Conservation (phyloP, 768 basidiomycete genomes). For the Cystobasidium onofrii region DNA sequence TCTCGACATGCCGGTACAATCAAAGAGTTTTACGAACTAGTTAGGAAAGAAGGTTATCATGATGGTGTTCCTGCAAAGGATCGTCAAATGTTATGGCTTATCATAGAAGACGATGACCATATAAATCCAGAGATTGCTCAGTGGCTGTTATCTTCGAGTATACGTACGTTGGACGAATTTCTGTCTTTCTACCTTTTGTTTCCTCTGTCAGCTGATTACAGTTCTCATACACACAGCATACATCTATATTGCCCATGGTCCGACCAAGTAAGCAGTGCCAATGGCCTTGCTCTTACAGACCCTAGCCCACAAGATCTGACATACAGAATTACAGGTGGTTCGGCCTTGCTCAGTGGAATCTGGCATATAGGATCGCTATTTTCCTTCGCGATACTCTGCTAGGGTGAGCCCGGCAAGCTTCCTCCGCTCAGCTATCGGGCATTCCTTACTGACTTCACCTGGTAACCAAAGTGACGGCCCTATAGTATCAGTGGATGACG, state of each 20-base stretch:
- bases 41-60: slow-evolving; percentile 9
- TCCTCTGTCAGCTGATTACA: not conserved
- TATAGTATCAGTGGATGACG: slow-evolving; percentile 3
- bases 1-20: slow-evolving; percentile 6
- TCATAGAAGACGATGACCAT: slow-evolving; percentile 21
- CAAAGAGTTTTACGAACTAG: slow-evolving; percentile 9
- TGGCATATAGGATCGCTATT: not conserved
- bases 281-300: no score
- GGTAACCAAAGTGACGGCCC: slow-evolving; percentile 25
- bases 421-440: no score
- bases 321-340: not conserved
- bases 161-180: not conserved
- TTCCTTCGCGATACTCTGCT: slow-evolving; percentile 6
- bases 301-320: not conserved
- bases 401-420: not conserved
- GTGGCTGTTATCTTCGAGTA: not conserved
- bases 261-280: not conserved
- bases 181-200: not conserved
- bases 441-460: no score
- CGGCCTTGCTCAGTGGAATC: slow-evolving; percentile 15
- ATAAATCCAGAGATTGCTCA: not conserved
- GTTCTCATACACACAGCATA: not conserved
- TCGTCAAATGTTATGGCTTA: slow-evolving; percentile 10
- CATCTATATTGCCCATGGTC: slow-evolving; percentile 18
- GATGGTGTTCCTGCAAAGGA: not conserved